phyloP scores from a whole-genome alignment of 1,139 yeast species.

The Arxiozyma telluris region DNA sequence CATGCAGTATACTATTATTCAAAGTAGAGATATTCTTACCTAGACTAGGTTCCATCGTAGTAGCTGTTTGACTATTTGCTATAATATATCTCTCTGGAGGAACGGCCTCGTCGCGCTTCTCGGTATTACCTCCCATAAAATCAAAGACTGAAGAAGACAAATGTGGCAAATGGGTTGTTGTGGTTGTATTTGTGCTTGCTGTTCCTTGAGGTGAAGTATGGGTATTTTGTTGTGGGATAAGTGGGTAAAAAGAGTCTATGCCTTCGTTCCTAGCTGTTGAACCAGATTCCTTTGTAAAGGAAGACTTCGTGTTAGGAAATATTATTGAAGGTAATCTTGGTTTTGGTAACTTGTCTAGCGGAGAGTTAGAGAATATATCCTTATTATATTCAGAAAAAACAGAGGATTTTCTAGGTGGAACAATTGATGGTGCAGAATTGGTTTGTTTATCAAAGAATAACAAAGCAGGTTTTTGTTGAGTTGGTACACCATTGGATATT shows the following conservation, averaged over 20 bases:
- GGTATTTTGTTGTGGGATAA: not conserved
- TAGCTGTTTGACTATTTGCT: not conserved
- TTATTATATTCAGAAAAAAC: slow-evolving; percentile 9
- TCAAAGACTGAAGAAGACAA: slow-evolving; percentile 1
- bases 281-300: not conserved
- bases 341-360: slow-evolving; percentile 23
- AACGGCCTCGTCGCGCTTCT: not conserved
- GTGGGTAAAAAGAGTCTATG: not conserved
- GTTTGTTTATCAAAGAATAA: slow-evolving; percentile 20
- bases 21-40: slow-evolving; percentile 1
- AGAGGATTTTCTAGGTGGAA: slow-evolving; percentile 10
- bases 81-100: not conserved
- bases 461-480: slow-evolving; percentile 26
- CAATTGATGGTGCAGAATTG: slow-evolving; percentile 1
- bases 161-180: not conserved
- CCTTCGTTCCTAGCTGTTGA: not conserved
- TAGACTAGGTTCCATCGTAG: not conserved
- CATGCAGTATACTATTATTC: not conserved
- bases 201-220: not conserved
- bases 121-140: not conserved
- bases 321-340: slow-evolving; percentile 29
- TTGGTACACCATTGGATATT: slow-evolving; percentile 18
- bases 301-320: slow-evolving; percentile 5
- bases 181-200: too few relatives aligned
- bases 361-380: slow-evolving; percentile 22